Percentiles rank a stretch among this genome's conserved stretches.
These are phyloP conservation scores for Rhytidhysteron rufulum DNA, from an alignment of 2,329 filamentous ascomycete genomes.

Conservation along the genomic window DNA sequence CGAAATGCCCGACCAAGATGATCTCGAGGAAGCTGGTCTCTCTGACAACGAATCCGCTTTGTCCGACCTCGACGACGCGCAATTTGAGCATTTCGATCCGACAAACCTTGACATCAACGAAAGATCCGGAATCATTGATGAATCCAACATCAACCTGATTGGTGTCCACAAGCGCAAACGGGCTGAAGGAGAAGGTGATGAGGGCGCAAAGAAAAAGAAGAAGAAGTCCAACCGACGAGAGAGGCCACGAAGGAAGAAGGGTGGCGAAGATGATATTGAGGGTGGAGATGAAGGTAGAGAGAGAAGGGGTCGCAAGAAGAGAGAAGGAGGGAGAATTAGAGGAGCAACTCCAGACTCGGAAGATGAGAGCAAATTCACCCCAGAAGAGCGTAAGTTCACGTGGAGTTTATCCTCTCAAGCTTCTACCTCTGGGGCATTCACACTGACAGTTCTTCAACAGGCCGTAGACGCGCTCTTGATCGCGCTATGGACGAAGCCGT, in stretches of 20 bases:
- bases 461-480: conserved; percentile 76
- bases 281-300: conserved; percentile 48
- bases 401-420: not conserved
- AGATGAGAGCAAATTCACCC: conserved; percentile 73
- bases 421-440: not conserved
- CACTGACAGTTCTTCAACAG: conserved; percentile 33
- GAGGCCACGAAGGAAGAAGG: conserved; percentile 50
- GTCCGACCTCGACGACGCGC: conserved; percentile 62
- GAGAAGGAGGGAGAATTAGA: conserved; percentile 36
- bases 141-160: conserved; percentile 58
- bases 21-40: conserved; percentile 37
- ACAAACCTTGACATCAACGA: conserved; percentile 59
- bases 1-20: conserved; percentile 34
- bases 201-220: conserved; percentile 68
- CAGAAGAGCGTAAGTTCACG: conserved; percentile 70
- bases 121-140: conserved; percentile 57
- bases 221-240: conserved; percentile 54
- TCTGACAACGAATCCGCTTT: conserved; percentile 61
- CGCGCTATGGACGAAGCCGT: conserved; percentile 83
- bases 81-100: conserved; percentile 63
- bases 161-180: conserved; percentile 64
- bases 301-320: conserved; percentile 51
- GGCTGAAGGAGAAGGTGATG: conserved; percentile 53
- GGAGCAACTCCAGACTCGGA: conserved; percentile 52
- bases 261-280: conserved; percentile 36